Evolutionary conservation across 805 yeast genomes (phyloP).

Genomic region (Wickerhamomyces silvicola): DNA sequence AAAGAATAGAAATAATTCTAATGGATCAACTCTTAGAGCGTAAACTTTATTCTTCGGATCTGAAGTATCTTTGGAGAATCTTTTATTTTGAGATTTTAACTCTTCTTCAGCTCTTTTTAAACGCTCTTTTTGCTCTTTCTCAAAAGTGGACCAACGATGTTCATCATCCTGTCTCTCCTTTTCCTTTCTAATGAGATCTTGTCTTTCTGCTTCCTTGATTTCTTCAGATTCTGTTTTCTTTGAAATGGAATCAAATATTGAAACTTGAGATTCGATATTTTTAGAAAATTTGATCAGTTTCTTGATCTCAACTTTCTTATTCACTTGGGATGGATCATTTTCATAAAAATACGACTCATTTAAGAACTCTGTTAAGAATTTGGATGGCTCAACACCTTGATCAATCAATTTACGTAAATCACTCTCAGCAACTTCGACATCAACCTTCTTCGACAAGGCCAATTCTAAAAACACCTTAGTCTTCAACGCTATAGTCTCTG

Average conservation of each 20-base stretch:
- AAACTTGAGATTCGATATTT: constrained; percentile 1
- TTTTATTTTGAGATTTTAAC: constrained; percentile 7
- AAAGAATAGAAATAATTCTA: constrained; percentile 28
- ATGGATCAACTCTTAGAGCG: constrained; percentile 26
- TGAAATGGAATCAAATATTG: constrained; percentile 3
- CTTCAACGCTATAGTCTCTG: constrained; percentile 7
- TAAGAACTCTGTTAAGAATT: constrained; percentile 12
- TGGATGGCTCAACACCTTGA: constrained; percentile 11
- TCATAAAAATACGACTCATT: constrained; percentile 6
- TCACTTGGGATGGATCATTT: constrained; percentile 1
- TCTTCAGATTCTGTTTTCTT: constrained; percentile 7
- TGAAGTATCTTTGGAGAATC: constrained; percentile 18
- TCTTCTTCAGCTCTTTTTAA: constrained; percentile 16
- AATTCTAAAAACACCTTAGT: constrained; percentile 11
- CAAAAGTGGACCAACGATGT: constrained; percentile 3
- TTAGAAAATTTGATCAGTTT: constrained; percentile 9
- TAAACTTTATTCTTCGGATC: constrained; percentile 27
- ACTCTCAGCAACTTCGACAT: constrained; percentile 7
- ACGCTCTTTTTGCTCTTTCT: constrained; percentile 12
- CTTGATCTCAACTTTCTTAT: constrained; percentile 7
- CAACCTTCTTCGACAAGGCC: constrained; percentile 7
- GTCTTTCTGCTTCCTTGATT: constrained; percentile 7
- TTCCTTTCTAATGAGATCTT: too few relatives aligned
- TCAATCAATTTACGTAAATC: constrained; percentile 9
- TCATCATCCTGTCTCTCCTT: too few relatives aligned